These are phyloP conservation scores for Ehretia macrophylla DNA, from an alignment of 257 asterid genomes.

Conservation along the genomic window DNA sequence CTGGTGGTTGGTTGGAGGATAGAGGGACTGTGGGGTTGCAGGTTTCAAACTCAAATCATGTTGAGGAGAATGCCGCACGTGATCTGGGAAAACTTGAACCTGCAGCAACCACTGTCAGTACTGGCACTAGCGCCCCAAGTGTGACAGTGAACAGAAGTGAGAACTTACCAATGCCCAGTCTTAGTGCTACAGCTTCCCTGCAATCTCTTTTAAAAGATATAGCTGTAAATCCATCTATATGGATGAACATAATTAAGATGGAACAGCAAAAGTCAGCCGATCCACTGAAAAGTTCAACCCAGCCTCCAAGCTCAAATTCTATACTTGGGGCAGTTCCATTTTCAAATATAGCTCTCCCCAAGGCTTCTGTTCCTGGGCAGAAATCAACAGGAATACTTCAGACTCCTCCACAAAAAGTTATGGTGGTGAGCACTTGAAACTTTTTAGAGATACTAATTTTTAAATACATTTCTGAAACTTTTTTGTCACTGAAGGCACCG, in stretches of 20 bases:
- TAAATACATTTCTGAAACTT: background rate
- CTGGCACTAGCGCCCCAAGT: conserved; percentile 20
- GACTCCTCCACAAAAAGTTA: conserved; percentile 40
- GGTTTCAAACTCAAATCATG: conserved; percentile 18
- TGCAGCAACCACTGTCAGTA: conserved; percentile 18
- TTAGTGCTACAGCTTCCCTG: conserved; percentile 42
- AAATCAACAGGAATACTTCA: conserved; percentile 42
- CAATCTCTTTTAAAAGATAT: conserved; percentile 64
- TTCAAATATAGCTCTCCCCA: conserved; percentile 27
- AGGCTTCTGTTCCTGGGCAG: conserved; percentile 36
- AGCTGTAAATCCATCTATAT: conserved; percentile 71
- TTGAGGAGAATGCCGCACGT: conserved; percentile 7
- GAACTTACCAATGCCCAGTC: conserved; percentile 28
- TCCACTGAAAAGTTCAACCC: conserved; percentile 35
- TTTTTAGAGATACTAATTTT: background rate
- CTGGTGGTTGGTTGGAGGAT: conserved; percentile 50
- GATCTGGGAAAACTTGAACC: conserved; percentile 28
- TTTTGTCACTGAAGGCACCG: background rate
- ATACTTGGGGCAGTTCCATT: conserved; percentile 47
- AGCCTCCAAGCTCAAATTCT: conserved; percentile 34
- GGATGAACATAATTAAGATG: conserved; percentile 65
- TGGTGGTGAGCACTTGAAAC: conserved; percentile 42
- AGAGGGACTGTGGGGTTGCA: conserved; percentile 36
- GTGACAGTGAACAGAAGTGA: conserved; percentile 26
- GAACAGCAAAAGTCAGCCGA: conserved; percentile 55